Base-by-base conservation (phyloP, 208 protist genomes). In the Trypanosoma melophagium region DNA sequence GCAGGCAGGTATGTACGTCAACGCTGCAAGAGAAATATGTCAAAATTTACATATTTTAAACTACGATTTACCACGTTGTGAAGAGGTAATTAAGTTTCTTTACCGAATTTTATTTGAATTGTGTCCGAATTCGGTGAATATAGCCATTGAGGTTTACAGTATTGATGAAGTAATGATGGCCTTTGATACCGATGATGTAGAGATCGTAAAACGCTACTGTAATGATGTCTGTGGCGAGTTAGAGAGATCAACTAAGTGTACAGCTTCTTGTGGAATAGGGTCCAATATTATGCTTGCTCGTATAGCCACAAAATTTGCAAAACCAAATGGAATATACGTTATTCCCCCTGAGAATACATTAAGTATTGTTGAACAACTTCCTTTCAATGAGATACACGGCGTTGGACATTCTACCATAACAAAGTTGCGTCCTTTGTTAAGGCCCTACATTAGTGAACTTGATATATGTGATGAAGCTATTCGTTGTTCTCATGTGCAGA, bases 1-100 rank as follows among this genome's bases (percentile, higher is more conserved):
- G 9, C 81, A 65, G 38, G 90, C 88, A 22, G 96, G 95, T 19
- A 97, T 98, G 95, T 98, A 95, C 79, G 84, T 96, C 25, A 87
- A 82, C 61, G 51, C 79, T 16, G 96, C 95, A 19, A 77, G 77
- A 52, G 77, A 85, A 69, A 60, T 90, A 12, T 98, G 96, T 65
- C 92, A 92, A 17, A 72, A 93, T 12, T 72, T 98, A n/a, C 69
- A 90, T 7, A 84, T 86, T 13, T 56, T 97, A 16, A 87, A 88
- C 41, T 98, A 98, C 67, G 90, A 98, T 69, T 83, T 98, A 19
- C 71, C 87, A 35, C 69, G 77, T 22, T 97, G 81, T 47, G 84
- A 86, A 68, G 61, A 69, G 0, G 74, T 89, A 0, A 72, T 74
- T 17, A 87, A 85, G 62, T 79, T 59, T 47, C 71, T 96, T 52